Percentiles rank a stretch among this genome's conserved stretches.
Conservation (phyloP, 192 early-diverging fungal species). For the Rhizophagus prolifer region DNA sequence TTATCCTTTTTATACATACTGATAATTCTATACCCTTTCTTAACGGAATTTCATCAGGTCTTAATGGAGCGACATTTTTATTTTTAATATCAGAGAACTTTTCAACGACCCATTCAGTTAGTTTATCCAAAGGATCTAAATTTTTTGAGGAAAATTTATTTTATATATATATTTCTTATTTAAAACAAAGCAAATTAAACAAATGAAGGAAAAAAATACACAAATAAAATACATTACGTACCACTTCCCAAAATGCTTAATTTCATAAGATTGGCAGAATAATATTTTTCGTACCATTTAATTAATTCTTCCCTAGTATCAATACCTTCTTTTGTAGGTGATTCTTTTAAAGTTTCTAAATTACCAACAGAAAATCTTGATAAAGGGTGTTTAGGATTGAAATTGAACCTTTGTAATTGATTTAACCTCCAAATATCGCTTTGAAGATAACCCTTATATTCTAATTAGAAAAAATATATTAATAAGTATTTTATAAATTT, state of each 20-base stretch:
- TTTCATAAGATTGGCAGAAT: slow-evolving; percentile 96
- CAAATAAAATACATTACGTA: slow-evolving; percentile 8
- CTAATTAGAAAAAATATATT: slow-evolving; percentile 32
- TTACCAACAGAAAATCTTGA: slow-evolving; percentile 92
- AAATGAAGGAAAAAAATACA: no score
- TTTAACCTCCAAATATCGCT: slow-evolving; percentile 85
- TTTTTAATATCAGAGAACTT: slow-evolving; percentile 80
- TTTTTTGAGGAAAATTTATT: not conserved
- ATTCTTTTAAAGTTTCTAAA: slow-evolving; percentile 75
- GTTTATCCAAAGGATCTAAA: slow-evolving; percentile 79
- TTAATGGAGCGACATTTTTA: slow-evolving; percentile 67
- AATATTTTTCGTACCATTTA: slow-evolving; percentile 86
- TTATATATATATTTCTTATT: not conserved
- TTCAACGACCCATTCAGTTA: slow-evolving; percentile 79
- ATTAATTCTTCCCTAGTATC: slow-evolving; percentile 83
- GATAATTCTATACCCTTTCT: slow-evolving; percentile 69
- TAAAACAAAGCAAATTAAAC: no score
- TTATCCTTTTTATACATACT: slow-evolving; percentile 35
- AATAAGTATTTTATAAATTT: no score
- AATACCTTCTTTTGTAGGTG: slow-evolving; percentile 63
- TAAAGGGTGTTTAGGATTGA: slow-evolving; percentile 76
- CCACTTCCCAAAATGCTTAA: slow-evolving; percentile 82
- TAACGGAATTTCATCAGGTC: slow-evolving; percentile 68
- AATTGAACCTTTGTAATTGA: slow-evolving; percentile 84
- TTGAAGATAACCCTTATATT: slow-evolving; percentile 95